Conservation (phyloP, 805 yeast genomes). For the Spencermartinsiella europaea region DNA sequence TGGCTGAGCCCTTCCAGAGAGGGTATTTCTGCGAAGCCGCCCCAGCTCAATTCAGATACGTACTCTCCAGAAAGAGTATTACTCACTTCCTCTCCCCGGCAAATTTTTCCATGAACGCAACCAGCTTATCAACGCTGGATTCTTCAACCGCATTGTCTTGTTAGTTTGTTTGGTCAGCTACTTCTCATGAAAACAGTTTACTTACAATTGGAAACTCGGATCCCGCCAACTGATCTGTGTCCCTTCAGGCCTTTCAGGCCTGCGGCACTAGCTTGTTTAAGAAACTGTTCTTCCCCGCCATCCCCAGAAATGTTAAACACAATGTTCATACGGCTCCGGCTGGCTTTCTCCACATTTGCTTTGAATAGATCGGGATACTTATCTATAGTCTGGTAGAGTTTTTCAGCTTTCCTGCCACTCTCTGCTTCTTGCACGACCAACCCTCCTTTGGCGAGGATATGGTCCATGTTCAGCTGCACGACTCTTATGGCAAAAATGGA, state of each 20-base stretch:
- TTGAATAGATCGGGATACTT: conserved; percentile 58
- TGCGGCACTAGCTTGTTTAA: conserved; percentile 56
- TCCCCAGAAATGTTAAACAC: conserved; percentile 75
- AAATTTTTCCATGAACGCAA: conserved; percentile 54
- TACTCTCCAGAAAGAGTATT: too few relatives aligned
- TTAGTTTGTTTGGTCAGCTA: conserved; percentile 4
- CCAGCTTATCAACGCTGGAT: conserved; percentile 53
- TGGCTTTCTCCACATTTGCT: conserved; percentile 56
- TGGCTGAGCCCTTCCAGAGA: too few relatives aligned
- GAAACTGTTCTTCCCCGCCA: conserved; percentile 58
- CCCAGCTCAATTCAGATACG: background rate
- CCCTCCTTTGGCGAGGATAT: conserved; percentile 68
- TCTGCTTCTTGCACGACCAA: conserved; percentile 51
- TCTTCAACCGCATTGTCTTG: conserved; percentile 69
- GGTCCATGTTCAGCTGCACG: conserved; percentile 68
- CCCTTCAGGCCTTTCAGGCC: conserved; percentile 82
- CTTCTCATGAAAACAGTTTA: background rate
- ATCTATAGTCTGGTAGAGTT: conserved; percentile 63
- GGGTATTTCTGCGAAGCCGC: too few relatives aligned
- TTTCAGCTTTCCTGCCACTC: conserved; percentile 57
- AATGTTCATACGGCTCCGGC: conserved; percentile 86
- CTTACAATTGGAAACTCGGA: conserved; percentile 74
- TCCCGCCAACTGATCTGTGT: conserved; percentile 95
- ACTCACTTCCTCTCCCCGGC: conserved; percentile 26
- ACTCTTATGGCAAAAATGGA: conserved; percentile 91